These are phyloP conservation scores for Penicillium sp. DNA, from an alignment of 2,329 filamentous ascomycete genomes.

Conservation along the genomic window DNA sequence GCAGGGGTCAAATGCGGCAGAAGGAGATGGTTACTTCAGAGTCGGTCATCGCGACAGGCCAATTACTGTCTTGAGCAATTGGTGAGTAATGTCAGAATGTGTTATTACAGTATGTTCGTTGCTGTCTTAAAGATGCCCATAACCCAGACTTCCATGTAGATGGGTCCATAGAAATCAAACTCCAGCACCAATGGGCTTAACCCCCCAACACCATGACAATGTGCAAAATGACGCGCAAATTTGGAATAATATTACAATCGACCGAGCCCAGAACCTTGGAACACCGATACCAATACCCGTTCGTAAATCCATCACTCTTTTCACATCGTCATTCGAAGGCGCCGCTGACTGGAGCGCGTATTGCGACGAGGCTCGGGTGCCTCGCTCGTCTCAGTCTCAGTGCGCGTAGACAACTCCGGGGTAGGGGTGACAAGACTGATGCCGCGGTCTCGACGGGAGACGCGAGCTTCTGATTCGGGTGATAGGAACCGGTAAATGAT, in stretches of 20 bases:
- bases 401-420: slow-evolving; percentile 35
- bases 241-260: slow-evolving; percentile 14
- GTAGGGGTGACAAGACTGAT: slow-evolving; percentile 38
- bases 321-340: slow-evolving; percentile 38
- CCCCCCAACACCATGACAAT: slow-evolving; percentile 11
- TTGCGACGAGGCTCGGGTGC: slow-evolving; percentile 32
- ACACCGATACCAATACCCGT: slow-evolving; percentile 3
- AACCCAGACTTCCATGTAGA: slow-evolving; percentile 1
- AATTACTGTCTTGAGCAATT: background rate
- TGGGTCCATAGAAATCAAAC: background rate
- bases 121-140: background rate
- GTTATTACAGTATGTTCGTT: background rate
- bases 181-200: background rate
- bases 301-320: slow-evolving; percentile 8
- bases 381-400: slow-evolving; percentile 39
- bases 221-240: slow-evolving; percentile 7
- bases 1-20: slow-evolving; percentile 17
- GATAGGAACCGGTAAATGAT: slow-evolving; percentile 78
- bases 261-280: background rate
- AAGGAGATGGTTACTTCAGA: slow-evolving; percentile 8
- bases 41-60: slow-evolving; percentile 13
- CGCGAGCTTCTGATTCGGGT: slow-evolving; percentile 58
- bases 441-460: slow-evolving; percentile 37
- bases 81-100: background rate
- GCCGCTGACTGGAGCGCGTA: slow-evolving; percentile 34